Base-by-base conservation (phyloP, 2,329 filamentous ascomycete genomes). In the Colletotrichum sojae region DNA sequence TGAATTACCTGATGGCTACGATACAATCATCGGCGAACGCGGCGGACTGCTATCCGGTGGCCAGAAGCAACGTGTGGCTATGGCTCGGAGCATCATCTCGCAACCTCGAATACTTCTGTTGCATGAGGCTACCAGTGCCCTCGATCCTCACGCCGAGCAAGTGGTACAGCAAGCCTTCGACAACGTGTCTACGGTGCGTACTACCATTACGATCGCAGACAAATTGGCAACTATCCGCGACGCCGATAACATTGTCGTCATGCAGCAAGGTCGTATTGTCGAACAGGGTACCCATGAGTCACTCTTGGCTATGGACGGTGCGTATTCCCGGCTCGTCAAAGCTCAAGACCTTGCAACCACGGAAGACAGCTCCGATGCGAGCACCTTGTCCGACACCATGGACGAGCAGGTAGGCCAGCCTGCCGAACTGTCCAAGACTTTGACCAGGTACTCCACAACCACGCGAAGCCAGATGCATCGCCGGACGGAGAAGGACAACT, bases 91-190 rank as follows among this genome's bases (percentile, higher is more conserved):
- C 51, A 89, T 92, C 59, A 81, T 92, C 31, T 86, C 87, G 20
- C 80, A 88, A 51, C 89, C 90, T 0, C 81, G 82, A 1, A 88
- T 92, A 25, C 81, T 92, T 2, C 85, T 92, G 16, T 80, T 92
- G 1, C 90, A 92, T 71, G 90, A 92, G 77, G 90, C 90, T 1
- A 92, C 90, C 0, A 89, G 85, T 54, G 88, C 89, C 9, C 75
- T 83, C 25, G 80, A 83, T 55, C 76, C 80, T 0, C 77, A 83
- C 15, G 77, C 82, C 4, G 81, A 83, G 60, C 77, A 80, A 1
- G 78, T 86, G 16, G 88, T 90, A 0, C 87, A 89, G 72, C 76
- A 82, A 54, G 87, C 87, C 0, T 81, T 89, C 12, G 83, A 85
- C 61, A 80, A 80, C 16, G 81, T 89, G 2, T 87, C 87, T 0